A percentile compares a stretch with the other conserved stretches of the same genome.
Conservation (phyloP, 192 early-diverging fungal genomes). For the Backusella psychrophila region DNA sequence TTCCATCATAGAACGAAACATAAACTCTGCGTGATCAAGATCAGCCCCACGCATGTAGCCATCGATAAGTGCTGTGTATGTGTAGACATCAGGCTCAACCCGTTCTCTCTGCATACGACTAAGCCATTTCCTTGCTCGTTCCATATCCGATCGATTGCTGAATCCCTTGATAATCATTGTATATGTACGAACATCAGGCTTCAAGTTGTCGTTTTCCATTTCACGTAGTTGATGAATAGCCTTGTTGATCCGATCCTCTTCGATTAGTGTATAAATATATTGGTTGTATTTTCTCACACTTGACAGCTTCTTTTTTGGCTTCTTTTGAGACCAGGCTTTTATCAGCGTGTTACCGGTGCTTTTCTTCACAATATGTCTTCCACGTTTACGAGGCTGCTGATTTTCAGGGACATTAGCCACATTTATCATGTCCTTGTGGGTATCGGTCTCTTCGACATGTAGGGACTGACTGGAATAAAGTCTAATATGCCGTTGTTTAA, state of each 20-base stretch:
- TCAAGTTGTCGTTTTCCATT: conserved; percentile 7
- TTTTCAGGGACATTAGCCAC: neutral
- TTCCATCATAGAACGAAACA: conserved; percentile 36
- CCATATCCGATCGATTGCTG: conserved; percentile 23
- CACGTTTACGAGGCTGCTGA: neutral
- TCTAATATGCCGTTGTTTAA: neutral
- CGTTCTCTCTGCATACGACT: conserved; percentile 21
- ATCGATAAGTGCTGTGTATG: conserved; percentile 38
- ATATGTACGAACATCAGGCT: conserved; percentile 23
- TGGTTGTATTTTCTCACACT: conserved; percentile 17
- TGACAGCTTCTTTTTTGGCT: neutral
- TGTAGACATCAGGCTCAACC: conserved; percentile 25
- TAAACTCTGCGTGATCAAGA: conserved; percentile 29
- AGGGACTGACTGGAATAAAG: neutral
- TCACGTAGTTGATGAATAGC: conserved; percentile 23
- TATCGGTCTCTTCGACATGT: neutral
- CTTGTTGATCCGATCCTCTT: conserved; percentile 15
- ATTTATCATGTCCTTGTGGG: neutral
- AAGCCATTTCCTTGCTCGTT: conserved; percentile 25
- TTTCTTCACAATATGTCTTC: neutral
- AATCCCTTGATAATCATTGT: conserved; percentile 30
- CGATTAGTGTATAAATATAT: neutral
- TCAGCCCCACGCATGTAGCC: conserved; percentile 28
- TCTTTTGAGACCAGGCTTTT: neutral
- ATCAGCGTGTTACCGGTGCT: neutral